Percentiles rank a stretch among this genome's conserved stretches.
These are phyloP conservation scores for Blumeria graminis DNA, from an alignment of 2,329 filamentous ascomycete genomes.

Conservation along the genomic window DNA sequence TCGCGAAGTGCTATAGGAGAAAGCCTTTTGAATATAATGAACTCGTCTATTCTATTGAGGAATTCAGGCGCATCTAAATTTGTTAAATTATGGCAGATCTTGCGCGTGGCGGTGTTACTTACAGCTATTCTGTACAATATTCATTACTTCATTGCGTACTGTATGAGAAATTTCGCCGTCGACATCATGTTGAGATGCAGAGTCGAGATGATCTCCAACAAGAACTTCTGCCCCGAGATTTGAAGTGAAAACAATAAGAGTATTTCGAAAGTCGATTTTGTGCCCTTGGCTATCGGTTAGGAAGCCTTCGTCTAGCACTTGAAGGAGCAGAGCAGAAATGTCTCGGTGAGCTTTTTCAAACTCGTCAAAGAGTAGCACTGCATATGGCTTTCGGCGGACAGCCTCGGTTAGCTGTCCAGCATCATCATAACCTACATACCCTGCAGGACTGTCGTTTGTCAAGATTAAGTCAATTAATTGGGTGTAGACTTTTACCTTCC, in stretches of 20 bases:
- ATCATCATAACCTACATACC: constrained; percentile 92
- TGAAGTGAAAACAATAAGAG: constrained; percentile 85
- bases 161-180: constrained; percentile 47
- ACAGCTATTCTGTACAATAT: constrained; percentile 44
- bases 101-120: constrained; percentile 1
- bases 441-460: constrained; percentile 39
- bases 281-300: constrained; percentile 88
- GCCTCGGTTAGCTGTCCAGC: constrained; percentile 91
- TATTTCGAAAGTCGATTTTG: constrained; percentile 91
- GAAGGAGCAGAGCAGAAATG: constrained; percentile 73
- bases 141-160: constrained; percentile 63
- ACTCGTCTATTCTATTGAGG: constrained; percentile 87
- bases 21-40: constrained; percentile 84
- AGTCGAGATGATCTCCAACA: constrained; percentile 43
- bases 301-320: constrained; percentile 90
- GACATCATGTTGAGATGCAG: constrained; percentile 35
- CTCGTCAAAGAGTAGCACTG: constrained; percentile 84
- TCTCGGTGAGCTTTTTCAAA: constrained; percentile 96
- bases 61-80: constrained; percentile 57
- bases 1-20: constrained; percentile 57
- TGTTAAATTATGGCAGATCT: background rate
- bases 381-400: constrained; percentile 82
- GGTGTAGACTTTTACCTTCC: constrained; percentile 20
- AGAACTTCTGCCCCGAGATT: constrained; percentile 87
- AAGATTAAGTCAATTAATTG: background rate